phyloP scores from a whole-genome alignment of 1,284 basidiomycete genomes.

The Moesziomyces sp. region DNA sequence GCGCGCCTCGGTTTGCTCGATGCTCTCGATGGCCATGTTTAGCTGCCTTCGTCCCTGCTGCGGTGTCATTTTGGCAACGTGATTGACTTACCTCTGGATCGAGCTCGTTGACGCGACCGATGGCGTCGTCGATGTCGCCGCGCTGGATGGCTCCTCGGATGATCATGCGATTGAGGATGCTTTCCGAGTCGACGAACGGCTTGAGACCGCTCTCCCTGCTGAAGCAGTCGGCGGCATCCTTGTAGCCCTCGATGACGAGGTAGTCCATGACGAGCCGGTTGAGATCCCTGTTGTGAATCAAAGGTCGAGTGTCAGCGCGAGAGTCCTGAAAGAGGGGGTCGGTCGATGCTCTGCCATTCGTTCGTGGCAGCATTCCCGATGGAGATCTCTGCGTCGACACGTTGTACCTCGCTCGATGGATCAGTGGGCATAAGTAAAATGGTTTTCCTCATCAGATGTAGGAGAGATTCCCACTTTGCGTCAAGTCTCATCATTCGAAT shows the following conservation, averaged over 20 bases:
- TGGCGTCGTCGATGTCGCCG: slow-evolving; percentile 93
- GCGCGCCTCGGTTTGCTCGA: not conserved
- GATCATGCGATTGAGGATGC: slow-evolving; percentile 90
- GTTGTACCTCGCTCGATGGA: slow-evolving; percentile 25
- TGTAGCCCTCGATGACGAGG: slow-evolving; percentile 96
- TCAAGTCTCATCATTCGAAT: slow-evolving; percentile 70
- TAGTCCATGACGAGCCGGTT: slow-evolving; percentile 98
- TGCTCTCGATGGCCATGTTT: not conserved
- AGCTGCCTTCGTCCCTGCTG: slow-evolving; percentile 11
- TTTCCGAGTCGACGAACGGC: slow-evolving; percentile 82
- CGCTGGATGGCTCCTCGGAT: slow-evolving; percentile 93
- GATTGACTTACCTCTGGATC: slow-evolving; percentile 86
- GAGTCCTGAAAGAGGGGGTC: too few species aligned
- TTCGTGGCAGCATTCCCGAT: not conserved
- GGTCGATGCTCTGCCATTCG: too few species aligned
- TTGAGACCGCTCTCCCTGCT: slow-evolving; percentile 84
- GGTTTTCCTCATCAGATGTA: slow-evolving; percentile 70
- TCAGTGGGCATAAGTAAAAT: slow-evolving; percentile 71
- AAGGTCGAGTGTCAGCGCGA: too few species aligned
- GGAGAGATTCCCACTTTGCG: slow-evolving; percentile 76
- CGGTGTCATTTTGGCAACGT: not conserved
- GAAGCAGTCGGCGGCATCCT: slow-evolving; percentile 93
- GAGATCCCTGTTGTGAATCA: slow-evolving; percentile 76
- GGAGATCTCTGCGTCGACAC: not conserved
- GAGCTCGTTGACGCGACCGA: slow-evolving; percentile 90